Evolutionary conservation across 352 stramenopile genomes (phyloP).

Genomic region (Phytophthora aleatoria): DNA sequence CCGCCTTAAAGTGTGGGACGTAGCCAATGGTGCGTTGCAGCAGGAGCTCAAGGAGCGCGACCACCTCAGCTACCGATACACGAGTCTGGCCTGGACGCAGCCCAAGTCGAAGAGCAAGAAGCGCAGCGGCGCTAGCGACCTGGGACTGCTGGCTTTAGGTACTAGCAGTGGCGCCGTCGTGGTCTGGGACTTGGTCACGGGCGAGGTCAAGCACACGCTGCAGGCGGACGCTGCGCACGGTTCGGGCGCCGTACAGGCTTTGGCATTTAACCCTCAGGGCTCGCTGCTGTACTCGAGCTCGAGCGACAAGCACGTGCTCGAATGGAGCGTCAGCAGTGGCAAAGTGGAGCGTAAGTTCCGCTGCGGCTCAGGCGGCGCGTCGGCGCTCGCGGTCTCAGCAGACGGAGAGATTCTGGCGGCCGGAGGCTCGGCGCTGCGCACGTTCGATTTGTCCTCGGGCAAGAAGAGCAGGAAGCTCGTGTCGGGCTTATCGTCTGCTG

Average conservation of each 20-base stretch:
- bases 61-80: constrained; percentile 87
- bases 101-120: constrained; percentile 43
- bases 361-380: constrained; percentile 54
- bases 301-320: constrained; percentile 76
- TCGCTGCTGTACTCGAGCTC: constrained; percentile 71
- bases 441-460: constrained; percentile 75
- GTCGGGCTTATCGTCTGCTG: constrained; percentile 70
- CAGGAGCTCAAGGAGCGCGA: constrained; percentile 85
- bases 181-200: constrained; percentile 75
- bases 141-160: constrained; percentile 73
- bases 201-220: constrained; percentile 68
- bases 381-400: constrained; percentile 65
- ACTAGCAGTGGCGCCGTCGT: constrained; percentile 70
- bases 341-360: constrained; percentile 72
- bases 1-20: constrained; percentile 84
- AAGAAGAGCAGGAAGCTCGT: constrained; percentile 84
- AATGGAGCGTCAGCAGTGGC: constrained; percentile 72
- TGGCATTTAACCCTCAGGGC: constrained; percentile 77
- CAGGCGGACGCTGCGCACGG: constrained; percentile 46
- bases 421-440: constrained; percentile 67
- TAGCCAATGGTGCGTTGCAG: constrained; percentile 62
- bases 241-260: constrained; percentile 58
- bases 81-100: constrained; percentile 70
- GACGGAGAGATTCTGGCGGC: constrained; percentile 70
- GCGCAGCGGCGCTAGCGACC: constrained; percentile 41